Evolutionary conservation across 805 yeast genomes (phyloP).

Genomic region (Starmerella vitae): DNA sequence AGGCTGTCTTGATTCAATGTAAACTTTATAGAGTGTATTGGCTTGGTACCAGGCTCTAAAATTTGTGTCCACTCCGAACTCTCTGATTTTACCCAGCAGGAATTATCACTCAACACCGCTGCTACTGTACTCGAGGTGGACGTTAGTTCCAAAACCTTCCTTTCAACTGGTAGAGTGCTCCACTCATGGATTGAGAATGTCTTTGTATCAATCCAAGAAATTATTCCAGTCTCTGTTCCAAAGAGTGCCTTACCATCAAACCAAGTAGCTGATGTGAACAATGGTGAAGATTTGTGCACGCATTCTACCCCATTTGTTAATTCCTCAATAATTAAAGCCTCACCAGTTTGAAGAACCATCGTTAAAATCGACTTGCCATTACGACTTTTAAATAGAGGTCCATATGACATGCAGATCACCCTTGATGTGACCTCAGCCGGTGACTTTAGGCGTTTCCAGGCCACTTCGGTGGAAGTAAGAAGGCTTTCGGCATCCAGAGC

Average conservation of each 20-base stretch:
- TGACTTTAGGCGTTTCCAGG: slow-evolving; percentile 7
- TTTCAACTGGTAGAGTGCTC: background rate
- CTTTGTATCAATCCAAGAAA: background rate
- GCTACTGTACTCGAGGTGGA: background rate
- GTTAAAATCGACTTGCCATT: slow-evolving; percentile 6
- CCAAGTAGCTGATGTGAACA: background rate
- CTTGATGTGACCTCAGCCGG: slow-evolving; percentile 2
- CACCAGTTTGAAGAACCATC: slow-evolving; percentile 7
- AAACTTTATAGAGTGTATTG: background rate
- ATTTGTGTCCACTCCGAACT: background rate
- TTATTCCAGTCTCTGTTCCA: background rate
- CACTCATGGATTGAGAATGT: background rate
- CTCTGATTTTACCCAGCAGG: slow-evolving; percentile 2
- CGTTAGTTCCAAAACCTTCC: background rate
- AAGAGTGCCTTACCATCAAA: background rate
- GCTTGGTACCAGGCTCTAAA: background rate
- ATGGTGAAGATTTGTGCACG: background rate
- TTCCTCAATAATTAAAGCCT: slow-evolving; percentile 3
- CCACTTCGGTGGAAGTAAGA: background rate
- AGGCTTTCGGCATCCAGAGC: slow-evolving; percentile 4
- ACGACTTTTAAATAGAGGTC: slow-evolving; percentile 4
- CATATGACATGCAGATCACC: slow-evolving; percentile 11
- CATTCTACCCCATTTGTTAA: background rate
- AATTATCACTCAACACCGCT: slow-evolving; percentile 3
- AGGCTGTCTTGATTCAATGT: background rate